Evolutionary conservation across 2,329 filamentous ascomycete species (phyloP), one percentile per base, ranked within the genome.

Genomic region (Clathrospora elynae): DNA sequence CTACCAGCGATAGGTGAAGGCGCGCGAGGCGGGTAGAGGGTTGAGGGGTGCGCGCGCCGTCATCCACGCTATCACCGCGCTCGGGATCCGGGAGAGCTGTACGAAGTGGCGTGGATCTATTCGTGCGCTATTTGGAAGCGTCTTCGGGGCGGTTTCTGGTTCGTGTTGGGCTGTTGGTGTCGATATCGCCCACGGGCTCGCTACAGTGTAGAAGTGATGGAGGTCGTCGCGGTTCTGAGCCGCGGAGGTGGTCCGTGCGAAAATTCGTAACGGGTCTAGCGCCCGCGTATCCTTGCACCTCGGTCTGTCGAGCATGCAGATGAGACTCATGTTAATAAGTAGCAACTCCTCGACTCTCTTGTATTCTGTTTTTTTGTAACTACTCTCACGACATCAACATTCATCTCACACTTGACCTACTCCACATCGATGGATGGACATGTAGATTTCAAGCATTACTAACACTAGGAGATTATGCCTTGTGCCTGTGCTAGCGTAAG

Each of bases 401-500:
- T n/a, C n/a, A n/a, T n/a, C n/a, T n/a, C n/a, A n/a, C n/a, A n/a
- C n/a, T n/a, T n/a, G n/a, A n/a, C n/a, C n/a, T n/a, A n/a, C n/a
- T n/a, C n/a, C n/a, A n/a, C n/a, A n/a, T n/a, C n/a, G n/a, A n/a
- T n/a, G n/a, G n/a, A n/a, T n/a, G n/a, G n/a, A 66, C 63, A 57
- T 82, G 71, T 3, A 85, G 85, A 33, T 83, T 84, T 1, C 85
- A 83, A 0, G 72, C 64, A 40, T 75, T 74, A 0, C 81, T 82
- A 0, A 85, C 84, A 0, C 81, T 78, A n/a, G n/a, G n/a, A n/a
- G 65, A 88, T 89, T 59, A n/a, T 88, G 84, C 0, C 83, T 84
- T 0, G 73, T 81, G 4, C 85, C 86, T 3, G 68, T 50, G 0
- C 71, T 66, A 2, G 62, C 68, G 48, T n/a, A 72, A 76, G 38